Conservation (phyloP, 306 rosid species). For the Pachyrhizus erosus region DNA sequence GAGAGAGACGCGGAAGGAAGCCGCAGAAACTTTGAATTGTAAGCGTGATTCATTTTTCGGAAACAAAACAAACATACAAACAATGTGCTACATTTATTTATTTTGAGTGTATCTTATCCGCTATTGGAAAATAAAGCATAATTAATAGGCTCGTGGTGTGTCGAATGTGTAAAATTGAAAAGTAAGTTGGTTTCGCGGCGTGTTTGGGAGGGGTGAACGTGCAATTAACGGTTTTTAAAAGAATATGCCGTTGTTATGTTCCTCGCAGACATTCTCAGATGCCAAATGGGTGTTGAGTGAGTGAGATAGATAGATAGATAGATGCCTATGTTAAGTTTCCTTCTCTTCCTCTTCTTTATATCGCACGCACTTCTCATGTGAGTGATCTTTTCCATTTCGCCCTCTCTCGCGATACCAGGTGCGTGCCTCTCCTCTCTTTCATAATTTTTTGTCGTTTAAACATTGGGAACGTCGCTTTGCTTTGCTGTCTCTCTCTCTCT, state of each 20-base stretch:
- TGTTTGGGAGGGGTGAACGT: conserved; percentile 11
- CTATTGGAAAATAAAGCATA: not conserved
- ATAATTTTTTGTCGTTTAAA: not conserved
- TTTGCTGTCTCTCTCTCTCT: not conserved
- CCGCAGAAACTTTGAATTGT: conserved; percentile 17
- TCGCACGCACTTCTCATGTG: conserved; percentile 41
- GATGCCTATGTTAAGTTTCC: conserved; percentile 5
- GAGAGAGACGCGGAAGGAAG: conserved; percentile 11
- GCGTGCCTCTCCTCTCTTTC: not conserved
- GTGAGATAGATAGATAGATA: not conserved
- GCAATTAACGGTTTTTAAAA: not conserved
- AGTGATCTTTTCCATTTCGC: conserved; percentile 12
- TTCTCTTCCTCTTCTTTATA: not conserved
- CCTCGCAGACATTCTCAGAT: conserved; percentile 61
- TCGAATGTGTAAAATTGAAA: not conserved
- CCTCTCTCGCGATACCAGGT: conserved; percentile 1
- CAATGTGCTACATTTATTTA: not conserved
- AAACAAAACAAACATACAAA: not conserved
- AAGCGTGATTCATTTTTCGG: not conserved
- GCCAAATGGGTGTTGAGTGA: conserved; percentile 45
- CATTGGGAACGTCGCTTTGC: conserved; percentile 16
- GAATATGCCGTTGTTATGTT: conserved; percentile 60
- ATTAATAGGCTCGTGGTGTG: not conserved
- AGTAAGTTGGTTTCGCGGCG: not conserved
- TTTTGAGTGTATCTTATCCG: not conserved